These are phyloP conservation scores for Colletotrichum destructivum DNA, from an alignment of 2,329 filamentous ascomycete species.

Conservation along the genomic window DNA sequence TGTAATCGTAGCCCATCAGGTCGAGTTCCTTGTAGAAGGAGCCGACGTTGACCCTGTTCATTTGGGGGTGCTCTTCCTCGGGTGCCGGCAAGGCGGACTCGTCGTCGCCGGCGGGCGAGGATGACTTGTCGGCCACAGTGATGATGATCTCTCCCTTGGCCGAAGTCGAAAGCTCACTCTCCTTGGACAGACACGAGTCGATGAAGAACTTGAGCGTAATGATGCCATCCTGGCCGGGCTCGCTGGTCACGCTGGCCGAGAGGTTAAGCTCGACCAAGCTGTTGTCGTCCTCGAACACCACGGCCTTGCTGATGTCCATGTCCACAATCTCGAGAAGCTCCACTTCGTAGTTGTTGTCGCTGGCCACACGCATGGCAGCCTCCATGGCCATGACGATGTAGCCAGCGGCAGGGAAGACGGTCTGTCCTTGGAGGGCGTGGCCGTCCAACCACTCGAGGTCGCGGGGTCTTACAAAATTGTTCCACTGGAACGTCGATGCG, in stretches of 20 bases:
- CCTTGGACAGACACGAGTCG: not conserved
- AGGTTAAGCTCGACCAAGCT: slow-evolving; percentile 8
- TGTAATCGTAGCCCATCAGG: slow-evolving; percentile 8
- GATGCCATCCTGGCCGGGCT: slow-evolving; percentile 5
- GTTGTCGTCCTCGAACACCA: slow-evolving; percentile 5
- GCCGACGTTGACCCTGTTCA: slow-evolving; percentile 11
- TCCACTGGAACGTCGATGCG: slow-evolving; percentile 35
- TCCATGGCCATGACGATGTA: slow-evolving; percentile 59
- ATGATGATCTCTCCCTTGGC: not conserved
- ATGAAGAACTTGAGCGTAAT: slow-evolving; percentile 6
- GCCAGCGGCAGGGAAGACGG: slow-evolving; percentile 61
- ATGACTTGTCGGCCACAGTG: not conserved
- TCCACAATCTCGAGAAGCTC: slow-evolving; percentile 14
- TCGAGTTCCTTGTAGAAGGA: slow-evolving; percentile 28
- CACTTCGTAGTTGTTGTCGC: not conserved
- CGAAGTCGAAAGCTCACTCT: not conserved
- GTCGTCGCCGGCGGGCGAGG: not conserved
- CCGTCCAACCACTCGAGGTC: slow-evolving; percentile 53
- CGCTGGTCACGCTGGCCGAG: not conserved
- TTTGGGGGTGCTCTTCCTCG: slow-evolving; percentile 8
- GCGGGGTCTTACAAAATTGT: slow-evolving; percentile 35
- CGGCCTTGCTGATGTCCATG: slow-evolving; percentile 11
- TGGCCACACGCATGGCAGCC: slow-evolving; percentile 7
- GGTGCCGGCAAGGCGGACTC: not conserved
- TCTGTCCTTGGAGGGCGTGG: slow-evolving; percentile 52